Conservation (phyloP, 2,329 filamentous ascomycete species). For the Sporothrix globosa region DNA sequence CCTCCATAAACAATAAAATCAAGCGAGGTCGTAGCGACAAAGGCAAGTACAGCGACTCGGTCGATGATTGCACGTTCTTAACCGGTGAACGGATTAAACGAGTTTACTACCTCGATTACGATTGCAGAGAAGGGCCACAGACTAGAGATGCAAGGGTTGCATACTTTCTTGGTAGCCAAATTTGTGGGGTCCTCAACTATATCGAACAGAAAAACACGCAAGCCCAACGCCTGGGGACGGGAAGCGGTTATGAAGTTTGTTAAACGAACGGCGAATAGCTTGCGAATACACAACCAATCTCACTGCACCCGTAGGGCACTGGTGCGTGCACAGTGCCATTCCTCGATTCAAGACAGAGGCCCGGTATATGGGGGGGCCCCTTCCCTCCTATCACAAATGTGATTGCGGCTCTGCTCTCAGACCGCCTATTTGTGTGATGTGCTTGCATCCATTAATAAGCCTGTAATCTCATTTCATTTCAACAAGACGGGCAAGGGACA, state of each 20-base stretch:
- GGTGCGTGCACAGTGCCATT: constrained; percentile 6
- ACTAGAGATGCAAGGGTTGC: constrained; percentile 1
- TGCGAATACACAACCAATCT: not conserved
- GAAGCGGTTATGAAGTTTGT: not conserved
- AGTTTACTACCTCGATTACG: no score
- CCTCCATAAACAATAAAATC: not conserved
- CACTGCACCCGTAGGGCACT: not conserved
- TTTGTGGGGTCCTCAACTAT: no score
- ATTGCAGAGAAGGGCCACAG: not conserved
- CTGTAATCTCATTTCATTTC: constrained; percentile 5
- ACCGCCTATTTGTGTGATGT: not conserved
- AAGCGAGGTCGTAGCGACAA: not conserved
- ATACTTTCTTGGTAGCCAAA: not conserved
- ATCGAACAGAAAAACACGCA: not conserved
- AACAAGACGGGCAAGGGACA: not conserved
- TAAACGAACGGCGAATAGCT: not conserved
- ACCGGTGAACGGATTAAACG: no score
- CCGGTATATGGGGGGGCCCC: not conserved
- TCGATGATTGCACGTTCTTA: not conserved
- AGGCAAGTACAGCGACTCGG: not conserved
- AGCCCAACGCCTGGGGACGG: not conserved
- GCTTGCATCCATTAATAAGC: no score
- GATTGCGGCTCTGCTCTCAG: constrained; percentile 21
- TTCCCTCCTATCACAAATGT: not conserved
- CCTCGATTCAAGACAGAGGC: not conserved